phyloP scores from a whole-genome alignment of 305 asterid genomes.

The Rubia peregrina region DNA sequence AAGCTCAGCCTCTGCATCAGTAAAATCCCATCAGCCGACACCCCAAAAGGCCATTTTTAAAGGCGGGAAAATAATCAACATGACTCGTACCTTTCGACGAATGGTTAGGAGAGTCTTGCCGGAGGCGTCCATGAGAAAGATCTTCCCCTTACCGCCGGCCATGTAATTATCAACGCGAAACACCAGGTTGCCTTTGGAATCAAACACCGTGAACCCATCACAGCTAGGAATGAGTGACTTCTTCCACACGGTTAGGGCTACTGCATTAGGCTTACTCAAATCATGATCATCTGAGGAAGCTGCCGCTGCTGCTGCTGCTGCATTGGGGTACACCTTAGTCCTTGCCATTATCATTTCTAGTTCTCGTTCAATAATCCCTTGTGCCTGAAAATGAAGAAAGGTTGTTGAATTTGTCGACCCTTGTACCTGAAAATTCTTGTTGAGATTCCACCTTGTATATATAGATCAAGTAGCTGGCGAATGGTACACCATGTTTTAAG shows the following conservation, averaged over 20 bases:
- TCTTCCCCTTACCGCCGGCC: slow-evolving; percentile 37
- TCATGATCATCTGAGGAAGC: neutral
- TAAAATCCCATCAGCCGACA: neutral
- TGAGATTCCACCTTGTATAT: neutral
- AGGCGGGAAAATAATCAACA: too few relatives aligned
- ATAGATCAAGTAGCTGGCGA: neutral
- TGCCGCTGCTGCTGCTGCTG: slow-evolving; percentile 16
- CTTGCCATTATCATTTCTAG: slow-evolving; percentile 12
- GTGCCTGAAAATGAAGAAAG: too few relatives aligned
- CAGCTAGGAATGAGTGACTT: slow-evolving; percentile 61
- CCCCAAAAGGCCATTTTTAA: too few relatives aligned
- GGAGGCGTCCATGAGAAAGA: slow-evolving; percentile 58
- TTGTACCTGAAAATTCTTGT: neutral
- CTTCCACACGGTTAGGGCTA: slow-evolving; percentile 69
- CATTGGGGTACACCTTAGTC: slow-evolving; percentile 37
- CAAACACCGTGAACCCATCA: slow-evolving; percentile 73
- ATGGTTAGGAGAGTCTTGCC: slow-evolving; percentile 57
- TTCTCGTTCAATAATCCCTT: neutral
- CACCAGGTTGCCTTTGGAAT: slow-evolving; percentile 45
- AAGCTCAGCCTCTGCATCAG: slow-evolving; percentile 45
- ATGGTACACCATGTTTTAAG: neutral
- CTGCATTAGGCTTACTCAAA: slow-evolving; percentile 9
- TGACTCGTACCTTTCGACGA: slow-evolving; percentile 57
- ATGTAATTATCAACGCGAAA: slow-evolving; percentile 69
- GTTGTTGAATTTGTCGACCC: neutral